phyloP scores from a whole-genome alignment of 345 rosid genomes.

The Linum lewisii region DNA sequence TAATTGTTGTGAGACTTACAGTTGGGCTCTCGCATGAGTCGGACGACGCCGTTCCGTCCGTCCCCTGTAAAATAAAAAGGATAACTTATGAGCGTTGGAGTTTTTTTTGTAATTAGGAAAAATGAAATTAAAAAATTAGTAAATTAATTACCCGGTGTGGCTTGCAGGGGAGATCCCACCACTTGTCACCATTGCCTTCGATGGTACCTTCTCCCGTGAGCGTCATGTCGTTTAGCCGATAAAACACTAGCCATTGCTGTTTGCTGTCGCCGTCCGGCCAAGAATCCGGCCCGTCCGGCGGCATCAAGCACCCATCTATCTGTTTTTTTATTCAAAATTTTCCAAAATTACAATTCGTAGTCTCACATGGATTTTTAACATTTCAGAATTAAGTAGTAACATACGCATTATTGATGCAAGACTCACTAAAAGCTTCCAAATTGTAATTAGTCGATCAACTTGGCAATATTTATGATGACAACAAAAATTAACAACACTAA shows the following conservation, averaged over 20 bases:
- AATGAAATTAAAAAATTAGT: no score
- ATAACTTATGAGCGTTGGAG: not conserved
- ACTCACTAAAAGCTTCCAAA: no score
- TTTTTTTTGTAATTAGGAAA: no score
- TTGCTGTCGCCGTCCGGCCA: slow-evolving; percentile 76
- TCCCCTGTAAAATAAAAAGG: slow-evolving; percentile 38
- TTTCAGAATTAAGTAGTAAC: no score
- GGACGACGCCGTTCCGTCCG: slow-evolving; percentile 39
- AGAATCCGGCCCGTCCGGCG: slow-evolving; percentile 81
- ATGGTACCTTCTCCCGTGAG: slow-evolving; percentile 72
- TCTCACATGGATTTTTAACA: no score
- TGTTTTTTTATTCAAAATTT: no score
- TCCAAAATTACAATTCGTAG: not conserved
- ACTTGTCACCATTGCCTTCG: slow-evolving; percentile 90
- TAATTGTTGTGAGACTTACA: slow-evolving; percentile 30
- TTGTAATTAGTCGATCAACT: no score
- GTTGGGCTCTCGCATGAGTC: slow-evolving; percentile 88
- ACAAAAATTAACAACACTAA: not conserved
- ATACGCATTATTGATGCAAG: no score
- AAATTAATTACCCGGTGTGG: slow-evolving; percentile 80
- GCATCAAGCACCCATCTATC: slow-evolving; percentile 80
- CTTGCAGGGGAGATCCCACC: slow-evolving; percentile 99
- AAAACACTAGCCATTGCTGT: slow-evolving; percentile 89
- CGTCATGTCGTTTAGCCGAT: slow-evolving; percentile 49
- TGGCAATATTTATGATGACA: no score